These are phyloP conservation scores for Rubia peregrina DNA, from an alignment of 305 asterid species.

Conservation along the genomic window DNA sequence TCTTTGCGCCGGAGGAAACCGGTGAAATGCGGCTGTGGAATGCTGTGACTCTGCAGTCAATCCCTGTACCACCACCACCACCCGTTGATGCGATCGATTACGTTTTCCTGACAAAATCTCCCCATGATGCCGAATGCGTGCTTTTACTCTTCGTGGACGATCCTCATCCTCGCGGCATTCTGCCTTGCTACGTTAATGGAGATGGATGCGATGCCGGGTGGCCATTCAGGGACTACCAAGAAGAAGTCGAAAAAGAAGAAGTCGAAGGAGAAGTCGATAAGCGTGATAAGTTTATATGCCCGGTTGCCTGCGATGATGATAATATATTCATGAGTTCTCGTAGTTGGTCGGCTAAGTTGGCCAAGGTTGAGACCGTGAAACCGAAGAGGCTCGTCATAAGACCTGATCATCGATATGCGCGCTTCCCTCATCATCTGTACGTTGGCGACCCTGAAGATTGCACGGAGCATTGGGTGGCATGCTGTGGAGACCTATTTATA, in stretches of 20 bases:
- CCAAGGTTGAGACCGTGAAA: neutral
- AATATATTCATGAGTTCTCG: neutral
- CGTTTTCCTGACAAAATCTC: neutral
- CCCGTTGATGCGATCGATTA: neutral
- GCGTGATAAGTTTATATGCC: neutral
- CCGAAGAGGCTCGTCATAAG: neutral
- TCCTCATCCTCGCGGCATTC: neutral
- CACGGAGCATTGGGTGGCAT: neutral
- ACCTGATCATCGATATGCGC: neutral
- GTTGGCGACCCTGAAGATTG: no score
- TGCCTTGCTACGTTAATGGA: neutral
- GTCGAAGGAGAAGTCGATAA: no score
- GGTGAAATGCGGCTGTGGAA: neutral
- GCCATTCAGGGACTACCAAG: neutral
- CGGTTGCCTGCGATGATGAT: neutral
- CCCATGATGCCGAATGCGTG: neutral
- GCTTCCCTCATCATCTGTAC: no score
- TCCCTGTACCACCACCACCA: neutral
- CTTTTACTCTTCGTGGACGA: neutral
- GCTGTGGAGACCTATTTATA: neutral
- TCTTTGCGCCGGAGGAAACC: neutral
- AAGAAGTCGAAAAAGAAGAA: neutral
- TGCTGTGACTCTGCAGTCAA: neutral
- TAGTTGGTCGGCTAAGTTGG: neutral
- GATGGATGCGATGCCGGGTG: neutral